Evolutionary conservation across 768 basidiomycete genomes (phyloP).

Genomic region (Cystofilobasidium bisporidii): DNA sequence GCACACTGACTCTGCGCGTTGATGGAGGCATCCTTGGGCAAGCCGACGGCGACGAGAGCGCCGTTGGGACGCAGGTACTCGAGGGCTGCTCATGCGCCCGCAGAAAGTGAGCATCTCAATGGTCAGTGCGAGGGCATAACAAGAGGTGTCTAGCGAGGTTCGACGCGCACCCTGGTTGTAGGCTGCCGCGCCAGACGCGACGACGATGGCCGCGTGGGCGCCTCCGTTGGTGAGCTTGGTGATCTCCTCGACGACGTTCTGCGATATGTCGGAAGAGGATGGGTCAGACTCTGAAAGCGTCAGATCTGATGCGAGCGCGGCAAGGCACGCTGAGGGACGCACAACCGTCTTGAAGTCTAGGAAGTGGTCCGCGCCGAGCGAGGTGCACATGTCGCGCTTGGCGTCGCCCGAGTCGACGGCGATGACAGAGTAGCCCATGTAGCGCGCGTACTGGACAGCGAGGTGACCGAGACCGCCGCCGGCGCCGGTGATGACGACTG

Average conservation of each 20-base stretch:
- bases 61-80: constrained; percentile 68
- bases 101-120: no score
- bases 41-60: constrained; percentile 38
- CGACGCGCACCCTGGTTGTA: constrained; percentile 40
- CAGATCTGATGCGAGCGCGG: not conserved
- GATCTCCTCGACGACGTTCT: constrained; percentile 59
- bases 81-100: no score
- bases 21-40: constrained; percentile 30
- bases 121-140: no score
- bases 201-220: constrained; percentile 52
- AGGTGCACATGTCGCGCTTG: constrained; percentile 54
- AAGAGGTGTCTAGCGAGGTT: no score
- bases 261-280: constrained; percentile 29
- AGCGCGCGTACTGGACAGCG: constrained; percentile 46
- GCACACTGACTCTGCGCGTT: constrained; percentile 23
- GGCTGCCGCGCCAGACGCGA: constrained; percentile 40
- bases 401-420: constrained; percentile 70
- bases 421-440: constrained; percentile 46
- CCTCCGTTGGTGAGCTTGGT: constrained; percentile 59
- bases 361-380: constrained; percentile 57
- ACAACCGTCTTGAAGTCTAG: constrained; percentile 59
- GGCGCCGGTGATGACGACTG: constrained; percentile 33
- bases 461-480: constrained; percentile 66
- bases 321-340: constrained; percentile 31
- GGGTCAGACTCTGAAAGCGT: not conserved